phyloP scores from a whole-genome alignment of 2,329 filamentous ascomycete species.

The Fusarium mangiferae region DNA sequence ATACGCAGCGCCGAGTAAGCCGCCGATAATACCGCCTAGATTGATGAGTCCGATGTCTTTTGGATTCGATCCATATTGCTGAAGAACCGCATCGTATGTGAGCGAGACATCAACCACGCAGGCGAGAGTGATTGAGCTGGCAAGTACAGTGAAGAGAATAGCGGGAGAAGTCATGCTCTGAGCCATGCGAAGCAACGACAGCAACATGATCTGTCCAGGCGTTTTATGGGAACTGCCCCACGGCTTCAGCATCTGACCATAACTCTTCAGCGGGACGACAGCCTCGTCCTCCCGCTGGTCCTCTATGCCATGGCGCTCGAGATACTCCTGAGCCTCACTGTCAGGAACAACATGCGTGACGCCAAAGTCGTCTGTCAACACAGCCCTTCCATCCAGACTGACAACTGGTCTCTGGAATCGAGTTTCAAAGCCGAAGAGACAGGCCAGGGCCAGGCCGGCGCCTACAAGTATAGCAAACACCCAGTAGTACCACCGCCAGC shows the following conservation, averaged over 20 bases:
- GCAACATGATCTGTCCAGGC: background rate
- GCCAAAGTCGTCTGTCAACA: background rate
- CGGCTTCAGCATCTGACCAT: background rate
- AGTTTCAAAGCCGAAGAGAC: accelerated
- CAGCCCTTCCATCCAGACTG: background rate
- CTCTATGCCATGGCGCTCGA: background rate
- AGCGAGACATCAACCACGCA: background rate
- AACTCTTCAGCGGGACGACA: background rate
- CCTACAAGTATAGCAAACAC: background rate
- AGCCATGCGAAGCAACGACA: accelerated
- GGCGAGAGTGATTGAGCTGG: background rate
- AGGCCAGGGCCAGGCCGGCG: accelerated
- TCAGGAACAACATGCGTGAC: background rate
- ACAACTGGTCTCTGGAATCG: background rate
- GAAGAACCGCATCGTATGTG: background rate
- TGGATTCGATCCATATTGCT: background rate
- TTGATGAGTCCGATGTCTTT: background rate
- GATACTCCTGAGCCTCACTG: background rate
- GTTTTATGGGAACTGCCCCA: background rate
- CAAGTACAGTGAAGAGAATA: background rate
- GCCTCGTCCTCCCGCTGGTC: accelerated
- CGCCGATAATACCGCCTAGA: background rate
- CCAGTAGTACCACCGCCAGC: background rate
- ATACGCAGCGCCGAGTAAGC: background rate
- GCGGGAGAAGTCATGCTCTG: background rate